These are phyloP conservation scores for Tephrocybe sp. DNA, from an alignment of 768 basidiomycete species.

Conservation along the genomic window DNA sequence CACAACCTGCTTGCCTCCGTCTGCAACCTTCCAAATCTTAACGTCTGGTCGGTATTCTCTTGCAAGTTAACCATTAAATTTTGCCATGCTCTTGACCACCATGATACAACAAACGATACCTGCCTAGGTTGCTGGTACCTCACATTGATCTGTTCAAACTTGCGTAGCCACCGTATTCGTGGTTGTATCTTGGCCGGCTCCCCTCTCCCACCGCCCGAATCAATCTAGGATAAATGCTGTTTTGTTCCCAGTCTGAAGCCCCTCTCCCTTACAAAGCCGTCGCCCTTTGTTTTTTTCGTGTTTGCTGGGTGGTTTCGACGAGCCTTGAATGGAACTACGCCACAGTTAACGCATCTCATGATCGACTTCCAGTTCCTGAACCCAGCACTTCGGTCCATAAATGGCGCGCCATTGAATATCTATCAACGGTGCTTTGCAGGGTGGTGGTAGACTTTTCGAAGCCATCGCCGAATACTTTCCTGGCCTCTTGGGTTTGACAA, in stretches of 20 bases:
- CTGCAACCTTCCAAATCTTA: no score
- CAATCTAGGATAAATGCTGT: neutral
- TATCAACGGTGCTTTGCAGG: slow-evolving; percentile 1
- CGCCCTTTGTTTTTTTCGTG: neutral
- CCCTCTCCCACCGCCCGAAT: neutral
- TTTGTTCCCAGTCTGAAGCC: neutral
- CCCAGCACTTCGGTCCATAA: neutral
- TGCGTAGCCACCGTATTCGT: neutral
- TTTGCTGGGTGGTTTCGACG: neutral
- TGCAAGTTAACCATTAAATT: no score
- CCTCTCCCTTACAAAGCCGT: neutral
- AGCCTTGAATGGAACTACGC: no score
- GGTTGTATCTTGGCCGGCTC: neutral
- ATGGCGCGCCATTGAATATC: neutral
- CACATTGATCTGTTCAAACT: neutral
- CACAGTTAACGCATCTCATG: neutral
- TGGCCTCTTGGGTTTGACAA: neutral
- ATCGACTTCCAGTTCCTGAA: neutral
- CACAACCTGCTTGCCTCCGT: no score
- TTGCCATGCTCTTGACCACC: no score
- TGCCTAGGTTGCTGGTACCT: neutral
- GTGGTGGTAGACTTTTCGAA: neutral
- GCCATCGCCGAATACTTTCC: slow-evolving; percentile 1
- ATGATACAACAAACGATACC: neutral
- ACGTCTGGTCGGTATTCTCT: no score